Evolutionary conservation across 2,329 filamentous ascomycete genomes (phyloP), one percentile per base, ranked within the genome.

Genomic region (Alternaria hordeiaustralica): DNA sequence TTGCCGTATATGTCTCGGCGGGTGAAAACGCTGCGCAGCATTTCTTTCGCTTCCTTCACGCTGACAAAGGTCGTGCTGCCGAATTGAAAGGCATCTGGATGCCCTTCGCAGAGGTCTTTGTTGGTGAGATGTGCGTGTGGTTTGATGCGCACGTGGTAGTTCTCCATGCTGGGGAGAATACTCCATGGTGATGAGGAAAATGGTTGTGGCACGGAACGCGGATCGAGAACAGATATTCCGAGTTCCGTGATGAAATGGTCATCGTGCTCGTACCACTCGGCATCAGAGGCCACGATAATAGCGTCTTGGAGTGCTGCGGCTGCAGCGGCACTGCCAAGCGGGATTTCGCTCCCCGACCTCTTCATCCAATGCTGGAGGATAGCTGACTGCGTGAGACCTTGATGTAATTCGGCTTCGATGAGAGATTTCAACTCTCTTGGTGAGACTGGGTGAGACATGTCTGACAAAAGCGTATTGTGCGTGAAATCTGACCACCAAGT

Each of bases 251-350:
- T 63, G 21, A 56, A 30, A 2, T 33, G 18, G 1, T 49, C n/a
- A 20, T 60, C 60, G 10, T 65, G 56, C 44, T 71, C 68, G 23
- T 50, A 71, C 69, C 68, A 73, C 30, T 73, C 71, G 3, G 54
- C 60, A 28, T 71, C 69, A 6, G 69, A 23, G 3, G 61, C 63
- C 5, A 73, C 54, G 10, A 73, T 58, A 7, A 70, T 36, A 3
- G 67, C 65, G 15, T 70, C 46, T 18, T 36, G 59, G 18, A 64
- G 58, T 4, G 36, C 20, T 6, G 23, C 6, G 15, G 30, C 44
- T 15, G 54, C 46, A 13, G 47, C 28, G 28, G n/a, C 28, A 44
- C 28, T 61, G 43, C 18, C 15, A 43, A 41, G 9, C 23, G 21
- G 26, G 9, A 33, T 43, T 5, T 45, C n/a, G 26, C 33, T 33